These are phyloP conservation scores for Akebia trifoliata DNA, from an alignment of 164 flowering plant species.

Conservation along the genomic window DNA sequence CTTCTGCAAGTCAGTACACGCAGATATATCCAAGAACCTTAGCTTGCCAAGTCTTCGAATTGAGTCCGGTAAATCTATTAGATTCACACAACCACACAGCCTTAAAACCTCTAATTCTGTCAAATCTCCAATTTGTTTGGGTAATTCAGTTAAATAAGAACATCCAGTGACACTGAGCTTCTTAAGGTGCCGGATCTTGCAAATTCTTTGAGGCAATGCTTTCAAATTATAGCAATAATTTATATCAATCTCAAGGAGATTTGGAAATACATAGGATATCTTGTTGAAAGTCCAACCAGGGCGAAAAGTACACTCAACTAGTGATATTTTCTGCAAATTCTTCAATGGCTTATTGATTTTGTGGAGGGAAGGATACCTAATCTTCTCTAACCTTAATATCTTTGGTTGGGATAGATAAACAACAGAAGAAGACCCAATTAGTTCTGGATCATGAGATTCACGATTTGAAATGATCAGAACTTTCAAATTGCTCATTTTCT, in stretches of 20 bases:
- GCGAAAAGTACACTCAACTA: conserved; percentile 30
- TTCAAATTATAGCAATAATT: conserved; percentile 33
- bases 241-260: conserved; percentile 36
- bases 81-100: conserved; percentile 29
- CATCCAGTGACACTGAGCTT: conserved; percentile 42
- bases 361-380: conserved; percentile 16
- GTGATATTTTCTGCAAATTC: too few relatives aligned
- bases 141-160: conserved; percentile 23
- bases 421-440: conserved; percentile 12
- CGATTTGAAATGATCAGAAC: too few relatives aligned
- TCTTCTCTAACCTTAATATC: conserved; percentile 26
- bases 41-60: conserved; percentile 21
- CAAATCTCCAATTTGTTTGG: too few relatives aligned
- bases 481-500: too few relatives aligned
- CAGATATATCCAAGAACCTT: conserved; percentile 31
- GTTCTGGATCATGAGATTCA: conserved; percentile 11
- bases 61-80: conserved; percentile 31
- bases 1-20: conserved; percentile 19
- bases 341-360: background rate
- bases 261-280: conserved; percentile 22
- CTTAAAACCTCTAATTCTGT: conserved; percentile 27
- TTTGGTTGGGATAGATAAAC: too few relatives aligned
- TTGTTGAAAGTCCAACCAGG: conserved; percentile 13
- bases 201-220: conserved; percentile 27
- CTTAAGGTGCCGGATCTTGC: conserved; percentile 17